Conservation (phyloP, 208 protist species). For the Blechomonas ayalai region DNA sequence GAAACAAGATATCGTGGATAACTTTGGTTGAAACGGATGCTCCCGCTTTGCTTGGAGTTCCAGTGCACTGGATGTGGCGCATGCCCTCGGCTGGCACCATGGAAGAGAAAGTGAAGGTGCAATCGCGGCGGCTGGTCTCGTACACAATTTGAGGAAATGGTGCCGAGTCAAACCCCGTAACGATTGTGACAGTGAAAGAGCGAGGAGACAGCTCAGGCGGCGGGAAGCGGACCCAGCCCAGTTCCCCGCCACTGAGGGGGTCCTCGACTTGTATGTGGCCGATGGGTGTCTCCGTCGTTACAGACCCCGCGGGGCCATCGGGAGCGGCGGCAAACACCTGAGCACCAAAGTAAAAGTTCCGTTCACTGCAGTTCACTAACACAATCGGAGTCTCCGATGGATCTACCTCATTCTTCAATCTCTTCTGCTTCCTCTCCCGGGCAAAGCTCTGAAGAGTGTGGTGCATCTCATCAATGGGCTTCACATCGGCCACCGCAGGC, state of each 20-base stretch:
- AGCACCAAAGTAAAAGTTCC: constrained; percentile 31
- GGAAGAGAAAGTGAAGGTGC: too few relatives aligned
- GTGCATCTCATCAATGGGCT: constrained; percentile 18
- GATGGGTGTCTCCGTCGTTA: background rate
- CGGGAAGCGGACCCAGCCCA: constrained; percentile 31
- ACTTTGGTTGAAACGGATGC: too few relatives aligned
- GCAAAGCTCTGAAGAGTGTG: constrained; percentile 12
- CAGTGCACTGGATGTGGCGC: too few relatives aligned
- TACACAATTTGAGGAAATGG: constrained; percentile 16
- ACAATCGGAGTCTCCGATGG: constrained; percentile 10
- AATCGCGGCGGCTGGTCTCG: constrained; percentile 25
- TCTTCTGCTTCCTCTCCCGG: constrained; percentile 8
- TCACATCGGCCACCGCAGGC: constrained; percentile 13
- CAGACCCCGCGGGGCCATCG: background rate
- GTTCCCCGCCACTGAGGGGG: background rate
- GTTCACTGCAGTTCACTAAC: constrained; percentile 18
- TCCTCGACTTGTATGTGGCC: background rate
- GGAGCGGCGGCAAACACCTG: constrained; percentile 4
- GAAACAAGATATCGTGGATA: too few relatives aligned
- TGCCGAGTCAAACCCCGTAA: background rate
- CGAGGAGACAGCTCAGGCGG: constrained; percentile 33
- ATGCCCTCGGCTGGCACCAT: too few relatives aligned
- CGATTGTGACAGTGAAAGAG: constrained; percentile 21
- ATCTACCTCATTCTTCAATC: background rate
- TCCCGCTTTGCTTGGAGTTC: too few relatives aligned